Evolutionary conservation across 306 rosid genomes (phyloP).

Genomic region (Prunus mume): DNA sequence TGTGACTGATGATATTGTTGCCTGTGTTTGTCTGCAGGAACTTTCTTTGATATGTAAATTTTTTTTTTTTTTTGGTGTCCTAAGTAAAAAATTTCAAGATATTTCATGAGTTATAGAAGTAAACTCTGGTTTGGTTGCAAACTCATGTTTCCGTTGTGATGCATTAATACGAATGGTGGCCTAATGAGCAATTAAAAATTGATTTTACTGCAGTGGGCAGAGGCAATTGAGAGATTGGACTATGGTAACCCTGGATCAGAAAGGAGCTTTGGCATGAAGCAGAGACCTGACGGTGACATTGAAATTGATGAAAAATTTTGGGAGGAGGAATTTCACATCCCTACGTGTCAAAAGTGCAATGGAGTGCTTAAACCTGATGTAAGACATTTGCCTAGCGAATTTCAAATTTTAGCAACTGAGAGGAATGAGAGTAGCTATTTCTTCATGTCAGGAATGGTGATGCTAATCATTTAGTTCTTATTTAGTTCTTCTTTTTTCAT

Average conservation of each 20-base stretch:
- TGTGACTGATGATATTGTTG: neutral
- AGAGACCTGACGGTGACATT: conserved; percentile 96
- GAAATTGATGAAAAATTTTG: conserved; percentile 92
- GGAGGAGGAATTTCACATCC: conserved; percentile 86
- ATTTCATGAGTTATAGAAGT: neutral
- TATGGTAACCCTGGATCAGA: conserved; percentile 71
- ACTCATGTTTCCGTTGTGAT: conserved; percentile 12
- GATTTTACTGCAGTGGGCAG: conserved; percentile 73
- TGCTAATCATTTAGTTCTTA: neutral
- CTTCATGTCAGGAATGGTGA: neutral
- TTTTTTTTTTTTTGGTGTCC: neutral
- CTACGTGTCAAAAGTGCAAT: conserved; percentile 74
- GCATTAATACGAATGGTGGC: neutral
- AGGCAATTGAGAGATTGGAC: conserved; percentile 77
- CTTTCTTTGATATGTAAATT: neutral
- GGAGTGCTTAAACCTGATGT: conserved; percentile 96
- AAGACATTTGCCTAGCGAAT: conserved; percentile 32
- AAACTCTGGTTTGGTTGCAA: neutral
- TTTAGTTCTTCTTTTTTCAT: neutral
- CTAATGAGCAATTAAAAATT: conserved; percentile 1
- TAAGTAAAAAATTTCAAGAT: neutral
- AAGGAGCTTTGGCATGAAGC: conserved; percentile 92
- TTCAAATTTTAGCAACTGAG: conserved; percentile 1
- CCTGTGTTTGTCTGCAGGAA: neutral
- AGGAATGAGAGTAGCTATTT: neutral